These are phyloP conservation scores for Candida takata DNA, from an alignment of 805 yeast species.

Conservation along the genomic window DNA sequence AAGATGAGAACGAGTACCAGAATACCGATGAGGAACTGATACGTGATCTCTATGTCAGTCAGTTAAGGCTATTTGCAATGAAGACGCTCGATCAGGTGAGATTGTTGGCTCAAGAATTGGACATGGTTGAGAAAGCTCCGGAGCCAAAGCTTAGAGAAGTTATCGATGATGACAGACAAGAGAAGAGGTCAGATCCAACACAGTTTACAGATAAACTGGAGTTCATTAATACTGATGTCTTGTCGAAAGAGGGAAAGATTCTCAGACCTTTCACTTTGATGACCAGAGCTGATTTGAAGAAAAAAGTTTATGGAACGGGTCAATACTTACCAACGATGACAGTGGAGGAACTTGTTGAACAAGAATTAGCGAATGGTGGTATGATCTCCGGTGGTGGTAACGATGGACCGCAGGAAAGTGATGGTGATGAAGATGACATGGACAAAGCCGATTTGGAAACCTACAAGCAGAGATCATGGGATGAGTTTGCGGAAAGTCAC, in stretches of 20 bases:
- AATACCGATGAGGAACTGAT: conserved; percentile 58
- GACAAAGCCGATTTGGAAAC: conserved; percentile 59
- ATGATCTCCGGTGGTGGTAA: conserved; percentile 47
- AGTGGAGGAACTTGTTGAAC: conserved; percentile 83
- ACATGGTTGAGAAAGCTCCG: conserved; percentile 48
- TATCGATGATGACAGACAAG: conserved; percentile 14
- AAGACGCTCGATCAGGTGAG: conserved; percentile 53
- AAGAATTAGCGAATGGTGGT: conserved; percentile 81
- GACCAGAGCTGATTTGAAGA: conserved; percentile 48
- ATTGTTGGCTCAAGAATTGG: conserved; percentile 54
- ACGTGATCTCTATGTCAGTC: conserved; percentile 48
- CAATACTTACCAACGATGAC: conserved; percentile 91
- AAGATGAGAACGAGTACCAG: conserved; percentile 26
- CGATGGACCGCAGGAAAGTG: conserved; percentile 28
- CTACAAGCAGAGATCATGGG: conserved; percentile 81
- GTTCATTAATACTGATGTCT: conserved; percentile 39
- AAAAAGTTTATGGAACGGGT: conserved; percentile 82
- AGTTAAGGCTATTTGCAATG: conserved; percentile 44
- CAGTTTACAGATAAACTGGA: conserved; percentile 65
- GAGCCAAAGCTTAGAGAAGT: conserved; percentile 20
- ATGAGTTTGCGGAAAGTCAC: conserved; percentile 81
- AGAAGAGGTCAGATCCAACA: conserved; percentile 25
- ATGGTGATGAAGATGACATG: conserved; percentile 61
- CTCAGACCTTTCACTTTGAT: conserved; percentile 78
- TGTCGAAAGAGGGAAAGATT: conserved; percentile 71